These are phyloP conservation scores for Fusarium devonianum DNA, from an alignment of 2,329 filamentous ascomycete species.

Conservation along the genomic window DNA sequence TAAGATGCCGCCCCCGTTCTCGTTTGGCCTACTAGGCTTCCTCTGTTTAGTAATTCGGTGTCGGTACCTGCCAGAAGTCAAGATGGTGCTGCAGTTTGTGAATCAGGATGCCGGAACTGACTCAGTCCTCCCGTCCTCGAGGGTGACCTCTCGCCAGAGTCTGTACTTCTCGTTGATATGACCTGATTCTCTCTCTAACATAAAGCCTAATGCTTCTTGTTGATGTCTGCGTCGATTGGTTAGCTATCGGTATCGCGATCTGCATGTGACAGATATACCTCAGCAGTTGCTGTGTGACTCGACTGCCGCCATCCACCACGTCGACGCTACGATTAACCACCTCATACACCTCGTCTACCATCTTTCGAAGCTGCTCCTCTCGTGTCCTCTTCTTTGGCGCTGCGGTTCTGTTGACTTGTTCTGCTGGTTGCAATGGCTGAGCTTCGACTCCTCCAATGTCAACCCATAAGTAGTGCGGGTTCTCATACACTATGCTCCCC, in stretches of 20 bases:
- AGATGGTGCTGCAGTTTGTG: no score
- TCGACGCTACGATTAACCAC: not conserved
- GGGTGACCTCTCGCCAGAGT: slow-evolving; percentile 43
- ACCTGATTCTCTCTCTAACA: slow-evolving; percentile 50
- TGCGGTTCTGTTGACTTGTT: not conserved
- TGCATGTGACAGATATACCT: no score
- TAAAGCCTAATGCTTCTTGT: slow-evolving; percentile 48
- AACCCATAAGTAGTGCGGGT: slow-evolving; percentile 23
- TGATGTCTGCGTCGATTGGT: slow-evolving; percentile 46
- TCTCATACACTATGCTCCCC: slow-evolving; percentile 8
- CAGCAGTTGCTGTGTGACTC: slow-evolving; percentile 24
- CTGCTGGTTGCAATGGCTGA: not conserved
- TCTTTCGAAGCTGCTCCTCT: not conserved
- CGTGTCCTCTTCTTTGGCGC: not conserved
- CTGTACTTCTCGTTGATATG: slow-evolving; percentile 41
- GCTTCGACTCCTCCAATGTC: not conserved
- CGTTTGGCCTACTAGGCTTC: slow-evolving; percentile 37
- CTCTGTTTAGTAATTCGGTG: slow-evolving; percentile 52
- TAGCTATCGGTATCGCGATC: no score
- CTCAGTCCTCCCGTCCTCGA: slow-evolving; percentile 41
- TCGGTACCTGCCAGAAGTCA: no score
- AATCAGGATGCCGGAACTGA: not conserved
- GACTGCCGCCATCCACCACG: not conserved
- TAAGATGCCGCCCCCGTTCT: slow-evolving; percentile 56
- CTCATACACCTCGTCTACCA: not conserved